phyloP scores from a whole-genome alignment of 75 land plant genomes.

The Isoetes taiwanensis region DNA sequence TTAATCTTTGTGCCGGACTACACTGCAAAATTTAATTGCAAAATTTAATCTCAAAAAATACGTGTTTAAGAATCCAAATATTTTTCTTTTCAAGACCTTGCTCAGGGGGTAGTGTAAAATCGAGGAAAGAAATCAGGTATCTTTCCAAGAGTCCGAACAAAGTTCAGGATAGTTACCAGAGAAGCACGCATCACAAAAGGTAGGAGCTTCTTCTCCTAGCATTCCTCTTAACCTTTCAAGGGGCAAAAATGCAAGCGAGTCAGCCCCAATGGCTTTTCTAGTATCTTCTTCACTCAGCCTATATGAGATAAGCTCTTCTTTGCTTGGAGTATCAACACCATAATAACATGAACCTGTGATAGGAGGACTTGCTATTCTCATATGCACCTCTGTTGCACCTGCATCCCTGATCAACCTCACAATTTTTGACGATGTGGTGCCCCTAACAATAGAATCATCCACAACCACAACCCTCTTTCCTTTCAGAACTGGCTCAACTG shows the following conservation, averaged over 20 bases:
- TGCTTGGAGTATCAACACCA: conserved; percentile 21
- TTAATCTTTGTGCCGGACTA: no score
- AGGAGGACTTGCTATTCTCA: conserved; percentile 20
- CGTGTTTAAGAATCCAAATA: no score
- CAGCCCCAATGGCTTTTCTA: conserved; percentile 15
- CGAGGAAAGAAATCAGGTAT: no score
- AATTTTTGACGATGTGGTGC: conserved; percentile 18
- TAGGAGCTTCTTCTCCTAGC: conserved; percentile 13
- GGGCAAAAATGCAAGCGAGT: conserved; percentile 20
- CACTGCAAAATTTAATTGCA: no score
- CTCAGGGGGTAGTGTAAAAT: no score
- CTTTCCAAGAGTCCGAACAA: conserved; percentile 7
- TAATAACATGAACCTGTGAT: conserved; percentile 23
- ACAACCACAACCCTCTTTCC: conserved; percentile 21
- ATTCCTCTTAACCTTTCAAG: conserved; percentile 19
- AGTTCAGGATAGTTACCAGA: conserved; percentile 15
- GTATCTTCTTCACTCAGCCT: conserved; percentile 16
- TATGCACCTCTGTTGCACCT: conserved; percentile 17
- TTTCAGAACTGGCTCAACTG: conserved; percentile 12
- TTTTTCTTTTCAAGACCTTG: no score
- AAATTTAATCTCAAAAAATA: no score
- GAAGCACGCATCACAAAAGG: conserved; percentile 23
- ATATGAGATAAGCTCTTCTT: conserved; percentile 20
- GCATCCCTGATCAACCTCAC: conserved; percentile 18
- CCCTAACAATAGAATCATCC: conserved; percentile 21